Conservation (phyloP, 78 protist genomes). For the Diacronema lutheri region DNA sequence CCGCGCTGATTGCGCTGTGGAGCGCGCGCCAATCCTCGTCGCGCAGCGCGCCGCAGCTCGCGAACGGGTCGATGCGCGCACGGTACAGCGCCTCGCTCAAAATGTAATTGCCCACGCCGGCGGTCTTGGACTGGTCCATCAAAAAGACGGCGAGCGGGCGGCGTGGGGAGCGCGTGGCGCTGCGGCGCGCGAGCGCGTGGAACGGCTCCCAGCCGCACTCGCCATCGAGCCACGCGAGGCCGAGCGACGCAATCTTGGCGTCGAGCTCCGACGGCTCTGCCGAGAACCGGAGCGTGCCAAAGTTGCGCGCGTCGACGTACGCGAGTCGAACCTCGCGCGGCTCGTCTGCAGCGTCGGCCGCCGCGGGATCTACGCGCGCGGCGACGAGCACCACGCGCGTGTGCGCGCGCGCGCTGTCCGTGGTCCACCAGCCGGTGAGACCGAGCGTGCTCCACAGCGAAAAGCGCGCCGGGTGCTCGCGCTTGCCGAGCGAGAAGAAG, state of each 20-base stretch:
- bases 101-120: slow-evolving; percentile 6
- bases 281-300: slow-evolving; percentile 1
- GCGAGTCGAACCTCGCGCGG: neutral
- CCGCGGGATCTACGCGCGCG: neutral
- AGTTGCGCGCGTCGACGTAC: slow-evolving; percentile 20
- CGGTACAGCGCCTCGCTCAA: neutral
- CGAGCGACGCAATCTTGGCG: neutral
- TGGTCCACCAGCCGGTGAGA: neutral
- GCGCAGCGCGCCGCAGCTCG: neutral
- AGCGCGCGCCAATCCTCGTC: neutral
- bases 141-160: neutral
- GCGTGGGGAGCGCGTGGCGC: too few species aligned
- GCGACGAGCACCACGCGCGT: neutral
- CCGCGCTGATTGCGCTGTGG: neutral
- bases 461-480: too few species aligned
- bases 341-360: too few species aligned
- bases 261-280: neutral
- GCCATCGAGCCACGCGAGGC: neutral
- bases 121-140: slow-evolving; percentile 27
- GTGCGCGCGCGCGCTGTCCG: neutral
- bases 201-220: neutral
- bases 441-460: slow-evolving; percentile 18
- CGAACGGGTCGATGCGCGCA: neutral
- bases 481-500: neutral
- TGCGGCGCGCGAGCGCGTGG: neutral